These are phyloP conservation scores for Dimocarpus longan DNA, from an alignment of 345 rosid species.

Conservation along the genomic window DNA sequence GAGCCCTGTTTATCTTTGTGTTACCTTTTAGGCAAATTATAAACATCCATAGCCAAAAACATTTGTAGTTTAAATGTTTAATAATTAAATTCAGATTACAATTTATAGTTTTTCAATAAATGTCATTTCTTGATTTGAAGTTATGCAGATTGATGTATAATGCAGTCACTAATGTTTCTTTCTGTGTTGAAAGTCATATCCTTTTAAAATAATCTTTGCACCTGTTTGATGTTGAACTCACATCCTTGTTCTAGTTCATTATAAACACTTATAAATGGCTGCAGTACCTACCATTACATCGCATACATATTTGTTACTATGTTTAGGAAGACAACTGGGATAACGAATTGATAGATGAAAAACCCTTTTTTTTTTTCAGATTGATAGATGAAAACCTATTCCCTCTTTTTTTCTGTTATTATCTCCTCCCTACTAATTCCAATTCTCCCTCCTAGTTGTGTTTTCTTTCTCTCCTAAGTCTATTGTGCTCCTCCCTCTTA, in stretches of 20 bases:
- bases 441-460: too few relatives aligned
- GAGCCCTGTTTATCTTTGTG: not conserved
- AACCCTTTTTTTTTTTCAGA: too few relatives aligned
- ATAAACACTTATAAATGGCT: not conserved
- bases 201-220: not conserved
- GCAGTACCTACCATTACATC: not conserved
- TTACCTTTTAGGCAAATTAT: not conserved
- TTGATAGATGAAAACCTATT: too few relatives aligned
- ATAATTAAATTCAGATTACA: conserved; percentile 1
- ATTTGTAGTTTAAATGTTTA: not conserved
- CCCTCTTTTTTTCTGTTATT: too few relatives aligned
- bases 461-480: too few relatives aligned
- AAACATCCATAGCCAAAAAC: not conserved
- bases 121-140: not conserved
- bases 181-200: not conserved
- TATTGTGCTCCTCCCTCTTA: too few relatives aligned
- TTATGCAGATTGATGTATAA: not conserved
- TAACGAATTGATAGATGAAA: too few relatives aligned
- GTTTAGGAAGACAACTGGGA: too few relatives aligned
- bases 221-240: not conserved
- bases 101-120: conserved; percentile 13
- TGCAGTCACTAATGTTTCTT: not conserved
- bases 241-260: not conserved
- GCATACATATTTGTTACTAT: too few relatives aligned
- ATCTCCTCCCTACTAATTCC: too few relatives aligned